Evolutionary conservation across 495 filamentous ascomycete genomes (phyloP), one percentile per base, ranked within the genome.

Genomic region (Hyaloscypha variabilis): DNA sequence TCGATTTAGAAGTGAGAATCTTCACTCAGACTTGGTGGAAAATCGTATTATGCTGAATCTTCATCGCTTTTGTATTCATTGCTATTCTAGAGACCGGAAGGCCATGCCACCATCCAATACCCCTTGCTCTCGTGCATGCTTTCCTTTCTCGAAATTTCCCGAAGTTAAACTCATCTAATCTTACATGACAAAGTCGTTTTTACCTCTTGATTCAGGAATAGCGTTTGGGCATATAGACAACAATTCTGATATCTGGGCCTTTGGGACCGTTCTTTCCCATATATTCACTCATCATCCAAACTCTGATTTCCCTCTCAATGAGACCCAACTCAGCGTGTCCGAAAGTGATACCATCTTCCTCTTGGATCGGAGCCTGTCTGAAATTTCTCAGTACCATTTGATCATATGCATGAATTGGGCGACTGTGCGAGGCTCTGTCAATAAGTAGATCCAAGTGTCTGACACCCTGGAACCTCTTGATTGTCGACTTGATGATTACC

Each of bases 251-350:
- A 10, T 54, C 51, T 0, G 25, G 25, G 25, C 23, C 51, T 19
- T 54, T 23, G 23, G 21, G 21, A 11, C 39, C 39, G n/a, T 54
- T n/a, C 21, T 24, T 54, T 24, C 23, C 25, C 51, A 54, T 25
- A 25, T 24, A 25, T 11, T 28, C 8, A 8, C 25, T 28, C 51
- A 54, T 54, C n/a, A 54, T 54, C 51, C 51, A 54, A 17, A 54
- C 25, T 54, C 51, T 24, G 19, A 54, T 54, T 25, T 54, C 51
- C 25, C 13, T 25, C 51, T 54, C 51, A 13, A 54, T 6, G 17
- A 54, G 19, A 1, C 51, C 51, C 51, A 54, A 13, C 51, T 54
- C 23, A 11, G 51, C 51, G n/a, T 54, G 51, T 54, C 51, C 51
- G 21, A 54, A 54, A 10, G 8, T 1, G n/a, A 54, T 24, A 25